Percentiles rank a stretch among this genome's conserved stretches.
phyloP scores from a whole-genome alignment of 1,139 yeast species.

The Kodamaea anthophila region DNA sequence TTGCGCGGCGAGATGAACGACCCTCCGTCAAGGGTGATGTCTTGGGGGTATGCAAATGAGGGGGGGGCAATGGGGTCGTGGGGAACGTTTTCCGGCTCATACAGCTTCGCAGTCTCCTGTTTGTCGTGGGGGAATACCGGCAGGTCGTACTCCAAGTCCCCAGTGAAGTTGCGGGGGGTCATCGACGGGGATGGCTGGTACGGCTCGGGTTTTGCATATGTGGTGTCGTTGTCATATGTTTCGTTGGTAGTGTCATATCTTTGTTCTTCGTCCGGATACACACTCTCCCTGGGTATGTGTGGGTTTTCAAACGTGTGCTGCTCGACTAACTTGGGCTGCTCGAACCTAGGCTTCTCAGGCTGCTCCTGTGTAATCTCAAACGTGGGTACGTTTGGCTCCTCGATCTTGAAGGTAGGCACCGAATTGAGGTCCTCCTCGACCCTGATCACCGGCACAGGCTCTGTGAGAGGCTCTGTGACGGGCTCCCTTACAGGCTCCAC shows the following conservation, averaged over 20 bases:
- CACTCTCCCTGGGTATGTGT: conserved; percentile 10
- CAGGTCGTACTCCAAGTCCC: conserved; percentile 1
- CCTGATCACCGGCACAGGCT: conserved; percentile 11
- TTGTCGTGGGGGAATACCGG: conserved; percentile 1
- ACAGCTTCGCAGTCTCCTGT: not conserved
- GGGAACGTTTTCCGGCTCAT: not conserved
- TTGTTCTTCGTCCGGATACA: not conserved
- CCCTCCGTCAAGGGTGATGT: conserved; percentile 10
- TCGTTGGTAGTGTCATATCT: too few relatives aligned
- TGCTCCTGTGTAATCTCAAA: too few relatives aligned
- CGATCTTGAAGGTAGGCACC: conserved; percentile 6
- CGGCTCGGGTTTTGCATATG: too few relatives aligned
- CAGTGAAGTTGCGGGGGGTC: not conserved
- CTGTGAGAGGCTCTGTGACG: conserved; percentile 35
- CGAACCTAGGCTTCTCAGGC: conserved; percentile 1
- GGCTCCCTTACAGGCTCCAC: conserved; percentile 36
- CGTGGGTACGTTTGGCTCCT: conserved; percentile 1
- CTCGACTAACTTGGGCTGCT: too few relatives aligned
- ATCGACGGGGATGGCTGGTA: not conserved
- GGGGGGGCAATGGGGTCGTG: conserved; percentile 1
- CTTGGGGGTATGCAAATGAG: conserved; percentile 7
- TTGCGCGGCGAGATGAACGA: conserved; percentile 6
- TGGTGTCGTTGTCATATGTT: too few relatives aligned
- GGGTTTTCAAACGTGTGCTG: conserved; percentile 11
- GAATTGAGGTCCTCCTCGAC: not conserved